A percentile compares a stretch with the other conserved stretches of the same genome.
Conservation (phyloP, 192 early-diverging fungal genomes). For the Podila clonocystis region DNA sequence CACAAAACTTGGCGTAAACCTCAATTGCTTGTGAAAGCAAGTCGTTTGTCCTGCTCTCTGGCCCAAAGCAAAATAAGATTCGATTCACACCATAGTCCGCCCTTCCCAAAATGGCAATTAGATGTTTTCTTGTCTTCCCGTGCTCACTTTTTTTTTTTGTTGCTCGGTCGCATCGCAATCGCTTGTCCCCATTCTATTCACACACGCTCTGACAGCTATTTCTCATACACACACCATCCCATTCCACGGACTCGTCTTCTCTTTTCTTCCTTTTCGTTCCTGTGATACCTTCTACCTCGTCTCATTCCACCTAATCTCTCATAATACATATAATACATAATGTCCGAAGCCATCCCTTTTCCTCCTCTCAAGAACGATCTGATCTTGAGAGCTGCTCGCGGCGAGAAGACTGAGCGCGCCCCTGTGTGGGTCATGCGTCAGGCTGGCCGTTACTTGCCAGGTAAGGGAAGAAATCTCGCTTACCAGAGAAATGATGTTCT, state of each 20-base stretch:
- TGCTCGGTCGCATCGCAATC: too few relatives aligned
- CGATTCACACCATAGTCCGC: too few relatives aligned
- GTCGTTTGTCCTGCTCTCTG: too few relatives aligned
- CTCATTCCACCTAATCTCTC: neutral
- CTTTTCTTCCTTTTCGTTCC: neutral
- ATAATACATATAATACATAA: neutral
- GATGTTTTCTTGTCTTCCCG: too few relatives aligned
- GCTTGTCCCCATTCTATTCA: too few relatives aligned
- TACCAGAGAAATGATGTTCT: neutral
- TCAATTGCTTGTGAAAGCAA: too few relatives aligned
- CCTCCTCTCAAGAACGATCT: conserved; percentile 93
- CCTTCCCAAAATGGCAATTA: too few relatives aligned
- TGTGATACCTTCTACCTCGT: neutral
- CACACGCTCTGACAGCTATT: too few relatives aligned
- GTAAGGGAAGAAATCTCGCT: conserved; percentile 51
- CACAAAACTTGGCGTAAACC: too few relatives aligned
- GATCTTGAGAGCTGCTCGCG: conserved; percentile 86
- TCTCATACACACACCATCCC: neutral
- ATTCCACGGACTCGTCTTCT: neutral
- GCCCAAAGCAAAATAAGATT: too few relatives aligned
- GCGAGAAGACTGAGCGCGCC: conserved; percentile 77
- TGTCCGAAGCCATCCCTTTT: conserved; percentile 62
- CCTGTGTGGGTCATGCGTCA: conserved; percentile 99
- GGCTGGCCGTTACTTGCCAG: conserved; percentile 96
- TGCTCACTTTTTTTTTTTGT: too few relatives aligned